phyloP scores from a whole-genome alignment of 2,329 filamentous ascomycete species.

The Aureobasidium musti region DNA sequence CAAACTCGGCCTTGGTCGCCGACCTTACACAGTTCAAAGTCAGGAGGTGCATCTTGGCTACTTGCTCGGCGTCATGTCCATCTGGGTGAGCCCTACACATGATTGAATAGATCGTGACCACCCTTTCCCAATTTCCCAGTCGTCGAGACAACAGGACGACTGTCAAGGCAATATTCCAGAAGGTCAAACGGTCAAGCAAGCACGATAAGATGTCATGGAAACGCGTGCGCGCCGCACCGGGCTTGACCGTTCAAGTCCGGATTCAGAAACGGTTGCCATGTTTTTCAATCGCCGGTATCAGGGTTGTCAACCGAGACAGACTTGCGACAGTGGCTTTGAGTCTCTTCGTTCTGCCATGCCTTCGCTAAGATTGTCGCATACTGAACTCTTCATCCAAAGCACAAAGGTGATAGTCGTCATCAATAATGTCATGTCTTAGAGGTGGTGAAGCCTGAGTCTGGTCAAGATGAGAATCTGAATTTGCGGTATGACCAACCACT shows the following conservation, averaged over 20 bases:
- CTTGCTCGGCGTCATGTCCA: background rate
- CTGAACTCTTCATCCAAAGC: background rate
- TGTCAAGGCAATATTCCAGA: constrained; percentile 26
- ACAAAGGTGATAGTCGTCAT: background rate
- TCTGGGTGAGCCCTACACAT: background rate
- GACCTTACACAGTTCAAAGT: background rate
- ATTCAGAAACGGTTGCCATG: constrained; percentile 16
- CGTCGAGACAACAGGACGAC: constrained; percentile 25
- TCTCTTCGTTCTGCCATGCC: background rate
- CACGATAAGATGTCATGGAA: constrained; percentile 6
- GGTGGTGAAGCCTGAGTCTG: background rate
- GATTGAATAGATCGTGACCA: background rate
- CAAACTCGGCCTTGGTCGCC: background rate
- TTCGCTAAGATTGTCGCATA: background rate
- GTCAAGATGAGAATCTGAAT: background rate
- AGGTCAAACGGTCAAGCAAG: constrained; percentile 11
- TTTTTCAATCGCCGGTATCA: background rate
- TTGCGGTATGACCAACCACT: background rate
- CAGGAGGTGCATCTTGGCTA: background rate
- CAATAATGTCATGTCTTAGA: background rate
- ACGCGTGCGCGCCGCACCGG: constrained; percentile 9
- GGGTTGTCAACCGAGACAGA: constrained; percentile 23
- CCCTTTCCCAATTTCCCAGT: constrained; percentile 10
- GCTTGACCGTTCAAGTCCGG: constrained; percentile 13
- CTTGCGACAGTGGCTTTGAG: constrained; percentile 21